Conservation (phyloP, 352 stramenopile genomes). For the Globisporangium carolinianum region DNA sequence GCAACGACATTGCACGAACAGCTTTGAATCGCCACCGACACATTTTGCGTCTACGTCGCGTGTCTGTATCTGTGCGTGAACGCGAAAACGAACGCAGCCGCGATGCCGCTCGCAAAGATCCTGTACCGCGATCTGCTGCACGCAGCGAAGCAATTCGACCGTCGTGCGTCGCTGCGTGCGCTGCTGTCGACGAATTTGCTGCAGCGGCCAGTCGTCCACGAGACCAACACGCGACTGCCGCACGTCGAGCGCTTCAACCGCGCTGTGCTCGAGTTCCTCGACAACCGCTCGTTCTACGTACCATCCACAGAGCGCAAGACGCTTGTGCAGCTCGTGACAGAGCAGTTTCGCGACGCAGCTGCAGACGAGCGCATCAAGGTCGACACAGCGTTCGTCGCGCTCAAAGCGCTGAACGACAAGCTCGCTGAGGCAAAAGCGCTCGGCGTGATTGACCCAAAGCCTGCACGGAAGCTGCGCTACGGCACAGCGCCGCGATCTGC, state of each 20-base stretch:
- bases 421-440: slow-evolving; percentile 33
- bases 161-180: slow-evolving; percentile 44
- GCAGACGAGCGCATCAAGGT: slow-evolving; percentile 16
- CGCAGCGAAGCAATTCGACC: slow-evolving; percentile 47
- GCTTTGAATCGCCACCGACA: too few relatives aligned
- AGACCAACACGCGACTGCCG: slow-evolving; percentile 26
- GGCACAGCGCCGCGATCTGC: background rate
- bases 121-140: slow-evolving; percentile 70
- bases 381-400: slow-evolving; percentile 59
- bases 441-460: slow-evolving; percentile 15
- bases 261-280: slow-evolving; percentile 38
- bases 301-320: slow-evolving; percentile 28
- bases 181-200: slow-evolving; percentile 59
- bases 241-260: slow-evolving; percentile 65
- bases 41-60: too few relatives aligned
- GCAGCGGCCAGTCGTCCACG: slow-evolving; percentile 24
- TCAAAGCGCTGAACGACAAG: slow-evolving; percentile 55
- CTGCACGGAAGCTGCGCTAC: background rate
- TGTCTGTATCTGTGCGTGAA: background rate
- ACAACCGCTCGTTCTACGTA: slow-evolving; percentile 59
- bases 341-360: slow-evolving; percentile 30
- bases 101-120: slow-evolving; percentile 43
- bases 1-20: too few relatives aligned
- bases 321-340: slow-evolving; percentile 35
- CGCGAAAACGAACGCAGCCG: background rate